phyloP scores from a whole-genome alignment of 2,329 filamentous ascomycete genomes.

The Coniochaeta sp. region DNA sequence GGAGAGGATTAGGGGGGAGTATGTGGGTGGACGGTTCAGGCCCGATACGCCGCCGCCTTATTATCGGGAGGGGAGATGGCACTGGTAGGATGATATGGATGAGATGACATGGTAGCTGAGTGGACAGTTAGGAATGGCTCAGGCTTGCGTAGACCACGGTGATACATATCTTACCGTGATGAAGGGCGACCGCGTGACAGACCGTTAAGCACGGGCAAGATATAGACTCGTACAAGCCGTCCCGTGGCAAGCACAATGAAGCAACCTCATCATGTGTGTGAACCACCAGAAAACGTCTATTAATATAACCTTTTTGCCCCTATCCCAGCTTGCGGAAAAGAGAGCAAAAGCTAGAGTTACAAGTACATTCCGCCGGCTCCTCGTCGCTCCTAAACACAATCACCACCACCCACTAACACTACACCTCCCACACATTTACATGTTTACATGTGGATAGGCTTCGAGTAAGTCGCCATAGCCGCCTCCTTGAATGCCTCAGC shows the following conservation, averaged over 20 bases:
- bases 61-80: neutral
- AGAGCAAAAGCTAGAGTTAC: neutral
- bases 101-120: neutral
- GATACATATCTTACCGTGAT: too few relatives aligned
- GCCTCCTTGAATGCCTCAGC: slow-evolving; percentile 99
- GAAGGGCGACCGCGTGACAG: too few relatives aligned
- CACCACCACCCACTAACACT: neutral
- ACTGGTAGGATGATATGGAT: neutral
- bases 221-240: too few relatives aligned
- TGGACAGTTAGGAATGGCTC: too few relatives aligned
- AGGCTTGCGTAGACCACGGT: too few relatives aligned
- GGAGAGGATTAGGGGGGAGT: neutral
- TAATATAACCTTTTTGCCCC: neutral
- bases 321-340: neutral
- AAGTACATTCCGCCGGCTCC: neutral
- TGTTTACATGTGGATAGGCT: slow-evolving; percentile 93
- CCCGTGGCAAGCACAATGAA: too few relatives aligned
- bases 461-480: slow-evolving; percentile 92
- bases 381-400: neutral
- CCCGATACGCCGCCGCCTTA: neutral
- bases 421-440: neutral
- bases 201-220: too few relatives aligned
- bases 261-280: too few relatives aligned
- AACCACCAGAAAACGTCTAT: neutral
- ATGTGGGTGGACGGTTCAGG: neutral